phyloP scores from a whole-genome alignment of 2,329 filamentous ascomycete species.

The Botrytis galanthina region DNA sequence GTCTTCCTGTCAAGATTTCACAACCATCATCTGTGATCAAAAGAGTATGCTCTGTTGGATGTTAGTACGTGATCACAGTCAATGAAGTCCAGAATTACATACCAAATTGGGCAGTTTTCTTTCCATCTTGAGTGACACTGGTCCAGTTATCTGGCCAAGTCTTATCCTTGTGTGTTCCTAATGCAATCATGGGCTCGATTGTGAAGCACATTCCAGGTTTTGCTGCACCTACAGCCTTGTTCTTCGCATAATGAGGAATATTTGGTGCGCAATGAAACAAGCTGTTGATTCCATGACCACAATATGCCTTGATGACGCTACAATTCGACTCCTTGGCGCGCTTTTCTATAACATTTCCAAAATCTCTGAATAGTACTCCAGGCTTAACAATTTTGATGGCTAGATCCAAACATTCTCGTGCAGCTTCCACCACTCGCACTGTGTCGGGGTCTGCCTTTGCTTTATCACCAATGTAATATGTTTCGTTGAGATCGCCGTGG shows the following conservation, averaged over 20 bases:
- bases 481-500: constrained; percentile 96
- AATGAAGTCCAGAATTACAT: constrained; percentile 39
- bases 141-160: constrained; percentile 99
- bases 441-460: constrained; percentile 80
- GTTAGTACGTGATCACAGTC: constrained; percentile 24
- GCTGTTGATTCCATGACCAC: constrained; percentile 91
- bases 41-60: constrained; percentile 69
- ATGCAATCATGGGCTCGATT: constrained; percentile 96
- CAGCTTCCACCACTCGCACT: constrained; percentile 85
- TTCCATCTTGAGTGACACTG: constrained; percentile 86
- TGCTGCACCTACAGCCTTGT: constrained; percentile 91
- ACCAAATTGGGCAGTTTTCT: constrained; percentile 90
- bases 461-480: constrained; percentile 93
- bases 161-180: constrained; percentile 87
- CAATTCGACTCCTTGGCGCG: constrained; percentile 82
- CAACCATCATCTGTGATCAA: constrained; percentile 80
- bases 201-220: constrained; percentile 99
- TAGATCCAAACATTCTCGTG: constrained; percentile 85
- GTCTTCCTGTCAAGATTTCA: constrained; percentile 71
- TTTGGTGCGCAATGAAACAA: constrained; percentile 93
- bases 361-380: constrained; percentile 87
- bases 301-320: constrained; percentile 93
- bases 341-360: constrained; percentile 93
- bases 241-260: constrained; percentile 96
- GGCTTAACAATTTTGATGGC: constrained; percentile 92